A percentile compares a stretch with the other conserved stretches of the same genome.
Conservation (phyloP, 257 asterid genomes). For the Solanum megistacrolobum region DNA sequence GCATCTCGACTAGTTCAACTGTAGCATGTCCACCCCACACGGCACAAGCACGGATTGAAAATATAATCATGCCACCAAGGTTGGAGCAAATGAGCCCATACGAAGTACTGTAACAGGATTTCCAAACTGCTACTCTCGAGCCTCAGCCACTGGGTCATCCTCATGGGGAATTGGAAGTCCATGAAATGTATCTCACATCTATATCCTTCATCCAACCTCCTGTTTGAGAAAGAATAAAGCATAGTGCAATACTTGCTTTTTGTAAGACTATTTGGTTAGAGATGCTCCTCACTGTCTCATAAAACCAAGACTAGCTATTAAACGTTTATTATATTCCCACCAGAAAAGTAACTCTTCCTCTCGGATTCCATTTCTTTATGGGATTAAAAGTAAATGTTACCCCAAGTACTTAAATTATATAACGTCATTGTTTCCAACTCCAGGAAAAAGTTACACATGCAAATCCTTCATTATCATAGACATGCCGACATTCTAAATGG, state of each 20-base stretch:
- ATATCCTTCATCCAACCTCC: background rate
- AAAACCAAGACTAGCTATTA: background rate
- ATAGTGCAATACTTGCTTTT: background rate
- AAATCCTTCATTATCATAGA: background rate
- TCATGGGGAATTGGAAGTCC: background rate
- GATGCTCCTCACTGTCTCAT: background rate
- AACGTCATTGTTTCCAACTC: background rate
- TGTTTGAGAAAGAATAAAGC: background rate
- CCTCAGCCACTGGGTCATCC: background rate
- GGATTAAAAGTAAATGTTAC: background rate
- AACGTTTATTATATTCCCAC: background rate
- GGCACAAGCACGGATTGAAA: background rate
- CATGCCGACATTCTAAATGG: background rate
- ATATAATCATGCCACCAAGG: background rate
- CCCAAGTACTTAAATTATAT: background rate
- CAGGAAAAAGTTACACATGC: background rate
- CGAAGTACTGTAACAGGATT: background rate
- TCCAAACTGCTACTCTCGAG: background rate
- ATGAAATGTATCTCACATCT: background rate
- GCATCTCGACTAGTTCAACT: background rate
- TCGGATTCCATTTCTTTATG: background rate
- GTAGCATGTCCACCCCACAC: background rate
- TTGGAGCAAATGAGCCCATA: background rate
- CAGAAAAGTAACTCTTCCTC: background rate
- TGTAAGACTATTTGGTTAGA: background rate